phyloP scores from a whole-genome alignment of 306 rosid species.

The Citrullus amarus region DNA sequence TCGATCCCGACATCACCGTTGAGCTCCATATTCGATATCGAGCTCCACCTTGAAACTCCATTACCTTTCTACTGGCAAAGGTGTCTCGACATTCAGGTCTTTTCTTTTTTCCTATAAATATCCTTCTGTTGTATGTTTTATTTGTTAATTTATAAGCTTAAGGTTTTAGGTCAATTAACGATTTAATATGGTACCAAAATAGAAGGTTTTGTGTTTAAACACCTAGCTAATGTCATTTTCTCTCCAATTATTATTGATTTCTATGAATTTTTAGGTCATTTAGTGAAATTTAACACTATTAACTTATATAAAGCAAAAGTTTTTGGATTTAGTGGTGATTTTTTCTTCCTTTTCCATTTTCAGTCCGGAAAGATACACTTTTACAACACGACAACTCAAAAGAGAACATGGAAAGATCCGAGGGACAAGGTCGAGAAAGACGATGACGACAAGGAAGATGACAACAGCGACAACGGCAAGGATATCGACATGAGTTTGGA shows the following conservation, averaged over 20 bases:
- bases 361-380: conserved; percentile 13
- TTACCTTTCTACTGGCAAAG: conserved; percentile 10
- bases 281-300: too few relatives aligned
- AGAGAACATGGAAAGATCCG: conserved; percentile 10
- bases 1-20: neutral
- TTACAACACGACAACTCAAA: conserved; percentile 6
- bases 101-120: neutral
- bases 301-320: too few relatives aligned
- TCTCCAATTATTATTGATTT: too few relatives aligned
- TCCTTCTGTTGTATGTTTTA: too few relatives aligned
- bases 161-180: neutral
- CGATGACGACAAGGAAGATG: neutral
- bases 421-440: neutral
- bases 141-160: too few relatives aligned
- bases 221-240: too few relatives aligned
- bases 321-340: neutral
- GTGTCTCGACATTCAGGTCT: conserved; percentile 13
- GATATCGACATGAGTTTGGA: neutral
- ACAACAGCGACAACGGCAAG: neutral
- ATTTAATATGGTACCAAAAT: neutral
- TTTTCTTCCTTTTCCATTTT: neutral
- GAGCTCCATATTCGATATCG: neutral
- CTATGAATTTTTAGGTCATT: too few relatives aligned
- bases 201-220: too few relatives aligned
- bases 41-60: conserved; percentile 13